Percentiles rank a stretch among this genome's conserved stretches.
Conservation (phyloP, 345 rosid genomes). For the Anacardium occidentale region DNA sequence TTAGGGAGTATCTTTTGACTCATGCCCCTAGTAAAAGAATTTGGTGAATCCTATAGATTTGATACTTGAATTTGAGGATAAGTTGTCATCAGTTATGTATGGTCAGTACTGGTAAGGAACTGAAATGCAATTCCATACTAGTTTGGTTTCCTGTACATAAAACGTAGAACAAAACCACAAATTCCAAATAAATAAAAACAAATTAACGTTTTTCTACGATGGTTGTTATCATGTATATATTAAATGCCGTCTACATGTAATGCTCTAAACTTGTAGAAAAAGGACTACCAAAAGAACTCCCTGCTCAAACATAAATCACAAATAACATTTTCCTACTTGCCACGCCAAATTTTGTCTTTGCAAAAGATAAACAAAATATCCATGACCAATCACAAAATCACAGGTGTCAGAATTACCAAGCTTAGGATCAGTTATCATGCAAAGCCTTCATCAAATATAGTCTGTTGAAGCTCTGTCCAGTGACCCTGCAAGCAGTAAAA, state of each 20-base stretch:
- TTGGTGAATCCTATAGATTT: too few relatives aligned
- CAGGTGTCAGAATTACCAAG: not conserved
- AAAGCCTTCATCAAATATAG: conserved; percentile 79
- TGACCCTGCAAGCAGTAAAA: conserved; percentile 58
- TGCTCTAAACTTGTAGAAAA: not conserved
- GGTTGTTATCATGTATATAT: not conserved
- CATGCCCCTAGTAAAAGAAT: too few relatives aligned
- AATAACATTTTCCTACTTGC: not conserved
- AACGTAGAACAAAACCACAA: too few relatives aligned
- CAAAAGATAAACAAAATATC: not conserved
- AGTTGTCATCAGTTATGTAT: too few relatives aligned
- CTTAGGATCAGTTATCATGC: conserved; percentile 56
- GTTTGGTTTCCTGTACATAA: too few relatives aligned
- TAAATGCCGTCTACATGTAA: not conserved
- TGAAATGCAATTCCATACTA: too few relatives aligned
- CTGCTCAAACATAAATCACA: not conserved
- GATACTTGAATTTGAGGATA: too few relatives aligned
- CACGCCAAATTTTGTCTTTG: not conserved
- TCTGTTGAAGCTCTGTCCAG: conserved; percentile 92
- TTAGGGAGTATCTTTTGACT: too few relatives aligned
- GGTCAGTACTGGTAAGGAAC: too few relatives aligned
- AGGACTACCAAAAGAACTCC: not conserved
- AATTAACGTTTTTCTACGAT: not conserved
- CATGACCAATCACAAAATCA: not conserved
- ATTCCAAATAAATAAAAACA: too few relatives aligned